These are phyloP conservation scores for Clathrospora elynae DNA, from an alignment of 2,329 filamentous ascomycete species.

Conservation along the genomic window DNA sequence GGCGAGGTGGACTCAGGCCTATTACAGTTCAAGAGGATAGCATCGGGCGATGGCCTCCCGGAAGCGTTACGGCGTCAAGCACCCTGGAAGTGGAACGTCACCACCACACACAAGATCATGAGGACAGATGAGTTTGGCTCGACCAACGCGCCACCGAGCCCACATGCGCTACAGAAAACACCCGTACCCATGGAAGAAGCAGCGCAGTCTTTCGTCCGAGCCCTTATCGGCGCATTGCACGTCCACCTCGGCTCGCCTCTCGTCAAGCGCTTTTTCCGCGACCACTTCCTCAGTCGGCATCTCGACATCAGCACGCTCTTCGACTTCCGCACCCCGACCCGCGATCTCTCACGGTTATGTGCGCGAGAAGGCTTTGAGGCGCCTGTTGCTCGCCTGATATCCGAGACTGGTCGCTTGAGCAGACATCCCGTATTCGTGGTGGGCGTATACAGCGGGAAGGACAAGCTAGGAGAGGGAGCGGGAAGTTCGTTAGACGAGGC, in stretches of 20 bases:
- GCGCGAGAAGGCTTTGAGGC: conserved; percentile 85
- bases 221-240: conserved; percentile 83
- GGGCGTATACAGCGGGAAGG: conserved; percentile 86
- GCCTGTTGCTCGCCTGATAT: conserved; percentile 84
- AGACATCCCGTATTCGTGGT: conserved; percentile 90
- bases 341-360: conserved; percentile 83
- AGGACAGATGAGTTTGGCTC: conserved; percentile 87
- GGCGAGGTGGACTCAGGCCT: conserved; percentile 90
- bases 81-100: conserved; percentile 47
- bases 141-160: conserved; percentile 40
- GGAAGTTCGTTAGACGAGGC: conserved; percentile 79
- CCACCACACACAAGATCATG: conserved; percentile 71
- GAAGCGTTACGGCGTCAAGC: conserved; percentile 28
- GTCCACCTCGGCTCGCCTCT: conserved; percentile 78
- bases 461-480: conserved; percentile 90
- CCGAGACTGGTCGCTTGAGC: conserved; percentile 85
- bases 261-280: conserved; percentile 80
- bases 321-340: conserved; percentile 79
- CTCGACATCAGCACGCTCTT: conserved; percentile 80
- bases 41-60: conserved; percentile 35
- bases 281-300: conserved; percentile 80
- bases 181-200: conserved; percentile 60
- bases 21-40: conserved; percentile 72
- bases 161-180: conserved; percentile 28
- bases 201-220: conserved; percentile 77